These are phyloP conservation scores for Rickenella mellea DNA, from an alignment of 768 basidiomycete species.

Conservation along the genomic window DNA sequence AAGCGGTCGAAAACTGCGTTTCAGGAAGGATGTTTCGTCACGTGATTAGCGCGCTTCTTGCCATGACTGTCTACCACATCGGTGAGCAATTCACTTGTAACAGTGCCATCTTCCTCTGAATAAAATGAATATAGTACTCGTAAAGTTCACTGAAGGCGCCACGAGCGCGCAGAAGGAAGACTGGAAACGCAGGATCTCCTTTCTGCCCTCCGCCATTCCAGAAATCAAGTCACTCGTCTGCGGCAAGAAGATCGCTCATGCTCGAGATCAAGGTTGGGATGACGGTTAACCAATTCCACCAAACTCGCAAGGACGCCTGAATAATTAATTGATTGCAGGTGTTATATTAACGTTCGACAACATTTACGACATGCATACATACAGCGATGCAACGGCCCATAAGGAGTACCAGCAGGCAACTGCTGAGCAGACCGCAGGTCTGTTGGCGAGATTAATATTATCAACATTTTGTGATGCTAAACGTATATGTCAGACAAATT, in stretches of 20 bases:
- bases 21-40: not conserved
- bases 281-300: slow-evolving; percentile 3
- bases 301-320: not conserved
- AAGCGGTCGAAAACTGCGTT: not conserved
- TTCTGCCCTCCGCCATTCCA: slow-evolving; percentile 4
- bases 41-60: not conserved
- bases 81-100: not conserved
- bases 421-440: not conserved
- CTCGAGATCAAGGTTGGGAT: slow-evolving; percentile 7
- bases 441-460: not conserved
- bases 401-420: slow-evolving; percentile 1
- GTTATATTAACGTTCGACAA: slow-evolving; percentile 9
- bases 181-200: slow-evolving; percentile 3
- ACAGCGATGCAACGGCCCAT: slow-evolving; percentile 5
- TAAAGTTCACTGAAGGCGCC: slow-evolving; percentile 5
- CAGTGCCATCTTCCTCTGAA: not conserved
- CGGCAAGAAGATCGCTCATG: slow-evolving; percentile 6
- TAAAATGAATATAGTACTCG: slow-evolving; percentile 2
- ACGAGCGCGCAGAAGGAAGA: slow-evolving; percentile 6
- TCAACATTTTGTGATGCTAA: not conserved
- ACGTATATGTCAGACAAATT: slow-evolving; percentile 1
- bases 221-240: slow-evolving; percentile 5
- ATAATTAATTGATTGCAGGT: slow-evolving; percentile 5
- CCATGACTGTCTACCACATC: not conserved
- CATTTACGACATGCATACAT: slow-evolving; percentile 5